Conservation (phyloP, 1,284 basidiomycete species). For the Melampsora occidentalis region DNA sequence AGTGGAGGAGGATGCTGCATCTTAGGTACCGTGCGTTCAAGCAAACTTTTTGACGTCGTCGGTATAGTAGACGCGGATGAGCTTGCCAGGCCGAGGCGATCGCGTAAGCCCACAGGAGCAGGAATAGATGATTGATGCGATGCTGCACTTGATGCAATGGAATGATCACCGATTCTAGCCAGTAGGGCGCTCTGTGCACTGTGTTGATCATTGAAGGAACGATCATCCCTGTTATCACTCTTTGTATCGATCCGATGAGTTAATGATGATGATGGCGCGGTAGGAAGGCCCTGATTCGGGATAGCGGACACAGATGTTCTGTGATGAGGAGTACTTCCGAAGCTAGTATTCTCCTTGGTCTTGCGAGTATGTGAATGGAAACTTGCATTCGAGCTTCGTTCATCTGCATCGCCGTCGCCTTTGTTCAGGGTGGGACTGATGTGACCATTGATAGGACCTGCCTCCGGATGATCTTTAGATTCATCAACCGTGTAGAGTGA, state of each 20-base stretch:
- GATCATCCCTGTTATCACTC: neutral
- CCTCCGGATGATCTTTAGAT: neutral
- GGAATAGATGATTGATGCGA: neutral
- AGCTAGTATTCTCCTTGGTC: conserved; percentile 1
- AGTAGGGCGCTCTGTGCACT: neutral
- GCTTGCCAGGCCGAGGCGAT: conserved; percentile 1
- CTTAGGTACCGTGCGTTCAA: conserved; percentile 5
- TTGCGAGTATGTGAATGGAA: neutral
- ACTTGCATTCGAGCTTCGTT: neutral
- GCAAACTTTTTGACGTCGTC: neutral
- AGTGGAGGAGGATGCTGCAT: neutral
- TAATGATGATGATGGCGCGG: neutral
- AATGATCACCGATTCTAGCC: conserved; percentile 1
- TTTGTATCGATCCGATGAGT: neutral
- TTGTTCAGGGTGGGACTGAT: neutral
- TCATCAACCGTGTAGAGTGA: conserved; percentile 5
- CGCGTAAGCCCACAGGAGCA: conserved; percentile 6
- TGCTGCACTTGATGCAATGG: neutral
- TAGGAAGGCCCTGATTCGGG: neutral
- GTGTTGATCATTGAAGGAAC: neutral
- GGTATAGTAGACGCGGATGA: neutral
- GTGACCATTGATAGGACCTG: neutral
- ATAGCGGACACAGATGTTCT: neutral
- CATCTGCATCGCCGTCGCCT: neutral
- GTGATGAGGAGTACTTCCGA: neutral